Conservation (phyloP, 768 basidiomycete species). For the Lactarius sp. region DNA sequence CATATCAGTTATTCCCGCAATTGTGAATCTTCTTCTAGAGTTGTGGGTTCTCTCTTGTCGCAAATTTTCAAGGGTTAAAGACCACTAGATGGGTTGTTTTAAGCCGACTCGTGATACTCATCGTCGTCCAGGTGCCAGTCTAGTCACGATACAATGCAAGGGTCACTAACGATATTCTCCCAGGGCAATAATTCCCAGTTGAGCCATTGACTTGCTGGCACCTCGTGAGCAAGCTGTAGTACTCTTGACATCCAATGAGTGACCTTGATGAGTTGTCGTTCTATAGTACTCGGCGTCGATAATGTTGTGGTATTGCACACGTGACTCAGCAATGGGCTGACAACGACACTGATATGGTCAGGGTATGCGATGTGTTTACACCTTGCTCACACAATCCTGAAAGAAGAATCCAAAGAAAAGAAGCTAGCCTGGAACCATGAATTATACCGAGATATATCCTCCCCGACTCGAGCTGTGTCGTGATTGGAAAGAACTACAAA, state of each 20-base stretch:
- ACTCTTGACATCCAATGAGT: background rate
- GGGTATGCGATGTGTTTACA: background rate
- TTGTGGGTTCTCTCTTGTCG: background rate
- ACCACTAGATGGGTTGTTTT: background rate
- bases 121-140: background rate
- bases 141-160: background rate
- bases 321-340: background rate
- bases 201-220: background rate
- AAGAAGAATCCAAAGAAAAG: background rate
- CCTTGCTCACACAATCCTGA: slow-evolving; percentile 10
- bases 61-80: background rate
- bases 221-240: background rate
- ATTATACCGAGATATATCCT: slow-evolving; percentile 65
- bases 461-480: slow-evolving; percentile 59
- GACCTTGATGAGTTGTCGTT: background rate
- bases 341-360: background rate
- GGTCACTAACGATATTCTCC: background rate
- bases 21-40: background rate
- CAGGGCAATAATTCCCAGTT: background rate
- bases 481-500: slow-evolving; percentile 69
- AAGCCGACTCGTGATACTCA: background rate
- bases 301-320: background rate
- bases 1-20: no score
- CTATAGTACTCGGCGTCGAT: background rate
- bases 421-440: background rate